A percentile compares a stretch with the other conserved stretches of the same genome.
phyloP scores from a whole-genome alignment of 2,329 filamentous ascomycete genomes.

The Sarocladium strictum region DNA sequence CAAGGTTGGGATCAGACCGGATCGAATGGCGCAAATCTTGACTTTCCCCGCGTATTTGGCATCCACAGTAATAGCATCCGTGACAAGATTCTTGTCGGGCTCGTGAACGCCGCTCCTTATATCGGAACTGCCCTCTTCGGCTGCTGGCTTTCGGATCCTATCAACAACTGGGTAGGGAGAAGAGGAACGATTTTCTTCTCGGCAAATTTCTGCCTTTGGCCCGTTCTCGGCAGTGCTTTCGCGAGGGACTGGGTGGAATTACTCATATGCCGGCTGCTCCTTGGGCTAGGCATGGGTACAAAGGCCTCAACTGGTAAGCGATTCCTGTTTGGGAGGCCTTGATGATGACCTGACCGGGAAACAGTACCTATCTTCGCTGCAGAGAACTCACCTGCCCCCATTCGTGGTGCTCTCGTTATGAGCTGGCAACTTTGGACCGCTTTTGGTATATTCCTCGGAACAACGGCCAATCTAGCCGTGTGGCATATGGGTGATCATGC shows the following conservation, averaged over 20 bases:
- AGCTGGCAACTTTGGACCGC: constrained; percentile 69
- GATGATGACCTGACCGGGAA: constrained; percentile 21
- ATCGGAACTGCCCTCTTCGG: constrained; percentile 44
- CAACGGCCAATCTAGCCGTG: constrained; percentile 50
- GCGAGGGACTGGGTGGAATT: constrained; percentile 67
- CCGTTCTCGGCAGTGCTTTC: constrained; percentile 66
- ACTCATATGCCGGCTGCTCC: constrained; percentile 62
- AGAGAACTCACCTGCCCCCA: constrained; percentile 62
- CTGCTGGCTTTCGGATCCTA: constrained; percentile 63
- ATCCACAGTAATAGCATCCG: constrained; percentile 27
- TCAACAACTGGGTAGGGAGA: constrained; percentile 40
- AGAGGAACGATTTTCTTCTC: constrained; percentile 62
- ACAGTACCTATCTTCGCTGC: constrained; percentile 71
- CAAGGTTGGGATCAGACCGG: constrained; percentile 66
- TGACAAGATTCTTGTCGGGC: constrained; percentile 51
- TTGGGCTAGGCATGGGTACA: constrained; percentile 73
- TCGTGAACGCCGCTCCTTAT: constrained; percentile 57
- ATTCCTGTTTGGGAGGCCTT: background rate
- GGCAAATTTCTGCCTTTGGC: constrained; percentile 64
- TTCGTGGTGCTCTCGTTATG: constrained; percentile 75
- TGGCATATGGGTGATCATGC: constrained; percentile 28
- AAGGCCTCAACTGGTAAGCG: constrained; percentile 57
- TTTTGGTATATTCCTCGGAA: constrained; percentile 57
- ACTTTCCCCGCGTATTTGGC: constrained; percentile 49
- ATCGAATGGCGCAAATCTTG: constrained; percentile 57